Percentiles rank a stretch among this genome's conserved stretches.
Conservation (phyloP, 352 stramenopile genomes). For the Elongisporangium undulatum region DNA sequence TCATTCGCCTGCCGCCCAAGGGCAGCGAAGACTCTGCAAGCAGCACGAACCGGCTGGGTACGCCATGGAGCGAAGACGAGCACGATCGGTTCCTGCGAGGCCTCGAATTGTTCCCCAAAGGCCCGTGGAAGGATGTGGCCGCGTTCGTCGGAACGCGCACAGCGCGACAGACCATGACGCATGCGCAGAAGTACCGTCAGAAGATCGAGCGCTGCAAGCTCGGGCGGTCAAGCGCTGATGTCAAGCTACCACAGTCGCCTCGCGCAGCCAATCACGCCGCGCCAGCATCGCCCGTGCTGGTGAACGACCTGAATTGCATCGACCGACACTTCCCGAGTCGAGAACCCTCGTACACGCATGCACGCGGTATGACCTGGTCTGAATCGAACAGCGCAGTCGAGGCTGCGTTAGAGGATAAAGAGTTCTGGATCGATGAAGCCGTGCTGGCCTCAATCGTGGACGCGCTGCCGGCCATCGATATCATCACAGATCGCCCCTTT, state of each 20-base stretch:
- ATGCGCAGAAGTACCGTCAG: conserved; percentile 57
- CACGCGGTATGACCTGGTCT: neutral
- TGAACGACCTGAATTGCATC: neutral
- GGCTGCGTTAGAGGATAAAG: neutral
- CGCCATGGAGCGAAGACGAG: conserved; percentile 5
- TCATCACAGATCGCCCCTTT: neutral
- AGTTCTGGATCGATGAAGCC: neutral
- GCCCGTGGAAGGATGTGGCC: conserved; percentile 9
- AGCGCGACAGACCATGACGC: conserved; percentile 47
- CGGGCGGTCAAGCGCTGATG: conserved; percentile 6
- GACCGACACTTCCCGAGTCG: too few species aligned
- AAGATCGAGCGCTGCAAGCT: conserved; percentile 18
- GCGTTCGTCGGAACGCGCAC: conserved; percentile 1
- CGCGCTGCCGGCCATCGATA: neutral
- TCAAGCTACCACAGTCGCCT: neutral
- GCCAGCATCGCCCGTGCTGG: neutral
- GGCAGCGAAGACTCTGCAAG: neutral
- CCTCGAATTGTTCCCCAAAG: conserved; percentile 5
- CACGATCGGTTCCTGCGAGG: conserved; percentile 8
- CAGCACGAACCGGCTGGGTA: neutral
- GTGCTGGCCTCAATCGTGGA: neutral
- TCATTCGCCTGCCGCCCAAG: neutral
- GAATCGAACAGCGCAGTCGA: neutral
- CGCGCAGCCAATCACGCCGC: neutral
- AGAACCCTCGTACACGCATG: too few species aligned